Conservation (phyloP, 768 basidiomycete genomes). For the Auricularia sp. region DNA sequence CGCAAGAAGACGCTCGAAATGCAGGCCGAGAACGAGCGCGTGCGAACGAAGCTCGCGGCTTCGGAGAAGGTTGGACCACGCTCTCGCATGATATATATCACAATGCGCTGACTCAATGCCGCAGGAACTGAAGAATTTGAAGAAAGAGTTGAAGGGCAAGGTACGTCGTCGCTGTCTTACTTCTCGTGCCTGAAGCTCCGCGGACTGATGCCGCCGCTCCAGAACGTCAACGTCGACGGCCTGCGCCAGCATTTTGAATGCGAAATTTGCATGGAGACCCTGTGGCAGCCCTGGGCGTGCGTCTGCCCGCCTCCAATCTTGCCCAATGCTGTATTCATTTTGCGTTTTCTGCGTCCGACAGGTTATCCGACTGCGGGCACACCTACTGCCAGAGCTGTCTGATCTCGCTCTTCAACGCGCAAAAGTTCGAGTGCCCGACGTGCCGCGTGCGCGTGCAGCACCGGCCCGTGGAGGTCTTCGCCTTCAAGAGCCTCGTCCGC, state of each 20-base stretch:
- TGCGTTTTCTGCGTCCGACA: constrained; percentile 16
- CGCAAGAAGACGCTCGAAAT: background rate
- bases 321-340: background rate
- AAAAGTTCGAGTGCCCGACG: constrained; percentile 57
- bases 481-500: constrained; percentile 47
- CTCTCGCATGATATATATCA: background rate
- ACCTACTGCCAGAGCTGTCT: constrained; percentile 58
- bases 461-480: constrained; percentile 51
- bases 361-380: constrained; percentile 60
- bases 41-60: background rate
- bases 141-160: background rate
- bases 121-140: background rate
- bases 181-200: background rate
- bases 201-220: background rate
- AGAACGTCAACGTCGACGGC: background rate
- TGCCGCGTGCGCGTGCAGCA: constrained; percentile 43
- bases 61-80: background rate
- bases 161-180: background rate
- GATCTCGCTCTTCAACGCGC: constrained; percentile 43
- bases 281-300: constrained; percentile 62
- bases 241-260: constrained; percentile 32
- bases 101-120: background rate
- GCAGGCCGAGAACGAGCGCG: background rate
- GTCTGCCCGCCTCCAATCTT: constrained; percentile 15
- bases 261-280: constrained; percentile 51